phyloP scores from a whole-genome alignment of 306 rosid species.

The Albizia julibrissin region DNA sequence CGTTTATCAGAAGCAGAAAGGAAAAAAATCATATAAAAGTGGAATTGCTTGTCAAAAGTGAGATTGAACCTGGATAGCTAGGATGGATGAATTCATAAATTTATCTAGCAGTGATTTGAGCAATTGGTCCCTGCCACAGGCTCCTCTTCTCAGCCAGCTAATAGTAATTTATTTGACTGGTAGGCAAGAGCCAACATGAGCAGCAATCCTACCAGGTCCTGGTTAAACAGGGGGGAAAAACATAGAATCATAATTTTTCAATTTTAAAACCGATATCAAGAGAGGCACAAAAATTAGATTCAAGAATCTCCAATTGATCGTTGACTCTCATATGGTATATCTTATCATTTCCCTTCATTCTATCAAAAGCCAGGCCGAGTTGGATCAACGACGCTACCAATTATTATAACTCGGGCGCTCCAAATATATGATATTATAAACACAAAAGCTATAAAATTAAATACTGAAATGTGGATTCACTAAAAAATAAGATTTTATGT shows the following conservation, averaged over 20 bases:
- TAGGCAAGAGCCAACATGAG: not conserved
- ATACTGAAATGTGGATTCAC: not conserved
- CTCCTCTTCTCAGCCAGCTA: not conserved
- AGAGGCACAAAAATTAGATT: not conserved
- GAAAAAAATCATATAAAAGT: not conserved
- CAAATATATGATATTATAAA: conserved; percentile 9
- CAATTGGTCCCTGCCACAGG: not conserved
- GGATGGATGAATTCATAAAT: not conserved
- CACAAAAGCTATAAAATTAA: conserved; percentile 16
- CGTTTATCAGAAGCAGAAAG: not conserved
- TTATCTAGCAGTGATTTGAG: not conserved
- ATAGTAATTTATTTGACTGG: conserved; percentile 1
- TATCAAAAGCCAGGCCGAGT: not conserved
- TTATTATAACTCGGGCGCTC: conserved; percentile 23
- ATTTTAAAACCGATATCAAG: not conserved
- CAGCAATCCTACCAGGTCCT: conserved; percentile 9
- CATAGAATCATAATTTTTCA: not conserved
- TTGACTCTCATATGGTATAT: not conserved
- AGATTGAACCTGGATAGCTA: not conserved
- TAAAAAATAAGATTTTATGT: not conserved
- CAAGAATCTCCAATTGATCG: conserved; percentile 24
- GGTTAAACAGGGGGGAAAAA: not conserved
- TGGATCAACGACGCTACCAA: not conserved
- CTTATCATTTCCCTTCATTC: not conserved
- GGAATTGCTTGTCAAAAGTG: not conserved